These are phyloP conservation scores for Podila verticillata DNA, from an alignment of 192 early-diverging fungal species.

Conservation along the genomic window DNA sequence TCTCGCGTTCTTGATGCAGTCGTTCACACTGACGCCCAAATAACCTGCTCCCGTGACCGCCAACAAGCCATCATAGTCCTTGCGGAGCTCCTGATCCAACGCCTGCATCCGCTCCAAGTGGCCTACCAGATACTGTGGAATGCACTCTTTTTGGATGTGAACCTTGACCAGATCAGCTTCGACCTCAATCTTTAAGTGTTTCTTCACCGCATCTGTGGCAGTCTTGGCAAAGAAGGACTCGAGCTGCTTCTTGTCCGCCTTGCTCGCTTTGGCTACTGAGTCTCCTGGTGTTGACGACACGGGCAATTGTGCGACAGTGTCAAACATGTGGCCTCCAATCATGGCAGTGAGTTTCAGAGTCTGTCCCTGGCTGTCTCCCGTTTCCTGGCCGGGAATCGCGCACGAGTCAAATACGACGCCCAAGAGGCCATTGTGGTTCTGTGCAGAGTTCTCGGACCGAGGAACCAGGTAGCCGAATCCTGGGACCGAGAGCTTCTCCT, in stretches of 20 bases:
- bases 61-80: constrained; percentile 62
- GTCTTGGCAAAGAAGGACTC: constrained; percentile 30
- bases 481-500: constrained; percentile 64
- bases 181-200: constrained; percentile 66
- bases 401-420: constrained; percentile 93
- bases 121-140: constrained; percentile 90
- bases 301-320: constrained; percentile 19
- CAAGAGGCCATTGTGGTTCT: constrained; percentile 60
- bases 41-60: constrained; percentile 85
- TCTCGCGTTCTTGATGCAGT: constrained; percentile 77
- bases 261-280: constrained; percentile 11
- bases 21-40: constrained; percentile 86
- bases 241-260: neutral
- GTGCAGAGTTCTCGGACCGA: constrained; percentile 61
- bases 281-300: constrained; percentile 56
- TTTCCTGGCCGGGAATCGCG: constrained; percentile 75
- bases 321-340: constrained; percentile 88
- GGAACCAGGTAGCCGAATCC: constrained; percentile 96
- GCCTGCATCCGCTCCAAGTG: constrained; percentile 72
- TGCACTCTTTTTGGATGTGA: constrained; percentile 76
- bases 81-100: constrained; percentile 66
- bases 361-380: constrained; percentile 20
- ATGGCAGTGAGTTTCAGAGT: constrained; percentile 82
- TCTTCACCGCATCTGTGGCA: constrained; percentile 68
- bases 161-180: constrained; percentile 60